phyloP scores from a whole-genome alignment of 73 alveolate genomes.

The Tetrahymena malaccensis region DNA sequence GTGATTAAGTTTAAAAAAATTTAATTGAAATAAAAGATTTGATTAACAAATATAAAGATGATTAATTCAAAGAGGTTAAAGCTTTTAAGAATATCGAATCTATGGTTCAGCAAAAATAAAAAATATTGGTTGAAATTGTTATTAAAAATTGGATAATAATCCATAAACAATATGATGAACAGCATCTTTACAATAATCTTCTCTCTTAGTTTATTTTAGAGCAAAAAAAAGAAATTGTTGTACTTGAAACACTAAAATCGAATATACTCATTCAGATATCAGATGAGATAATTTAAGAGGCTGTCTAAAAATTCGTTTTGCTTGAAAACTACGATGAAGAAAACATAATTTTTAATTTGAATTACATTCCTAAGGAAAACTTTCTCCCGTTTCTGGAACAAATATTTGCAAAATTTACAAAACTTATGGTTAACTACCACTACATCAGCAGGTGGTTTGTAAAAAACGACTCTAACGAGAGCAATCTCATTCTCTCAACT shows the following conservation, averaged over 20 bases:
- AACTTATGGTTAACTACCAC: not conserved
- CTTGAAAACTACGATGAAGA: not conserved
- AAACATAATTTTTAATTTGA: not conserved
- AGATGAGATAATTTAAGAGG: not conserved
- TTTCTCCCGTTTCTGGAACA: not conserved
- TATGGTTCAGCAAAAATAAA: not conserved
- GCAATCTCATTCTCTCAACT: not conserved
- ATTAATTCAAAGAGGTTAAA: not conserved
- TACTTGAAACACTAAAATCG: not conserved
- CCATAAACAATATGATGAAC: not conserved
- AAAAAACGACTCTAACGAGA: not conserved
- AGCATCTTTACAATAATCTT: not conserved
- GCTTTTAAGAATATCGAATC: not conserved
- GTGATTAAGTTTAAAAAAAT: not conserved
- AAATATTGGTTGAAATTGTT: not conserved
- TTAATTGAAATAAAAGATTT: not conserved
- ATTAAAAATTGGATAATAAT: not conserved
- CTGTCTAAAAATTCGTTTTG: not conserved
- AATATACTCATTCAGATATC: not conserved
- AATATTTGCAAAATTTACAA: not conserved
- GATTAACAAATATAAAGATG: not conserved
- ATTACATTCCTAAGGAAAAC: not conserved
- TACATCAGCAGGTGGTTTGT: not conserved
- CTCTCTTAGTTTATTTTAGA: not conserved
- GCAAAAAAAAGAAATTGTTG: not conserved